Evolutionary conservation across 495 filamentous ascomycete species (phyloP).

Genomic region (Amniculicola lignicola): DNA sequence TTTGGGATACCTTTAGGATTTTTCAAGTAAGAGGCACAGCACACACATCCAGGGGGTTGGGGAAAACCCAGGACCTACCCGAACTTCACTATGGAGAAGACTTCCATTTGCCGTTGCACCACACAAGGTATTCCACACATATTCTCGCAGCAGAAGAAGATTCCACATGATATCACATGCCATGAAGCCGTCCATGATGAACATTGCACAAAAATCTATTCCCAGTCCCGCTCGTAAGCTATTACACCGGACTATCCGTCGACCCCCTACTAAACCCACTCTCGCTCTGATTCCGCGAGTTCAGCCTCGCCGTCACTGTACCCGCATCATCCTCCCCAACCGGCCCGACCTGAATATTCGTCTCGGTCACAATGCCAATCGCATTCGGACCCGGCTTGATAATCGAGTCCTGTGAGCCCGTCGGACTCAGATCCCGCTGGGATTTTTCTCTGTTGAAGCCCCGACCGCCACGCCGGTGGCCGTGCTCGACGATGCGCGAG

Average conservation of each 20-base stretch:
- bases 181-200: no score
- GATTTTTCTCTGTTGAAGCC: background rate
- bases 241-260: background rate
- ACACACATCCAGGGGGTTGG: no score
- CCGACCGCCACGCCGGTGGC: conserved; percentile 1
- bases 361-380: conserved; percentile 30
- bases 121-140: no score
- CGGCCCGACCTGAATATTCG: conserved; percentile 24
- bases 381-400: conserved; percentile 19
- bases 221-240: no score
- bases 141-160: no score
- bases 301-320: conserved; percentile 1
- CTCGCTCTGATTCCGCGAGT: conserved; percentile 9
- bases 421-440: conserved; percentile 8
- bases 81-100: no score
- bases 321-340: background rate
- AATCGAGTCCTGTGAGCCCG: conserved; percentile 19
- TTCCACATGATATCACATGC: no score
- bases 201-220: no score
- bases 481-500: conserved; percentile 13
- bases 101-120: no score
- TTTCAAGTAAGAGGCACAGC: no score
- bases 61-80: no score
- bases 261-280: conserved; percentile 11
- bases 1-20: no score